Conservation (phyloP, 2,329 filamentous ascomycete species). For the Plenodomus biglobosus region DNA sequence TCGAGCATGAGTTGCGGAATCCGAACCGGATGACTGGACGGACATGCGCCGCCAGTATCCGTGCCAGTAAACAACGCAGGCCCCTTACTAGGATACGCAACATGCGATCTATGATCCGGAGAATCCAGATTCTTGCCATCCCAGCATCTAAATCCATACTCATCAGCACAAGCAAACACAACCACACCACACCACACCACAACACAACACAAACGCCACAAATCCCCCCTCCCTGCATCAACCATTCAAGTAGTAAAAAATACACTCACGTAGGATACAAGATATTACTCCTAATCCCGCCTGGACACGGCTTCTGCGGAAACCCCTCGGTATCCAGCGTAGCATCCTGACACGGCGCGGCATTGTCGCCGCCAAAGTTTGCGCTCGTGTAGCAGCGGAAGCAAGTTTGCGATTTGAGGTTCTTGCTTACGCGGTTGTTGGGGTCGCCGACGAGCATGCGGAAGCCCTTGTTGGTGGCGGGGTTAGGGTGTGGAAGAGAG, state of each 20-base stretch:
- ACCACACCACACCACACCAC: too few relatives aligned
- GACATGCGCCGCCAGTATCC: neutral
- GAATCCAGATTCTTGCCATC: slow-evolving; percentile 53
- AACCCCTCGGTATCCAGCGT: slow-evolving; percentile 18
- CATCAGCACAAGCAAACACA: neutral
- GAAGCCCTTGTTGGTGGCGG: slow-evolving; percentile 47
- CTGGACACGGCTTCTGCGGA: slow-evolving; percentile 22
- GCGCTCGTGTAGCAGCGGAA: slow-evolving; percentile 51
- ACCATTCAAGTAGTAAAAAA: too few relatives aligned
- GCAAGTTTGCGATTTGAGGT: slow-evolving; percentile 43
- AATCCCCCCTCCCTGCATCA: too few relatives aligned
- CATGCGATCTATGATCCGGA: slow-evolving; percentile 54
- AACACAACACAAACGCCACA: too few relatives aligned
- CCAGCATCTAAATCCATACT: slow-evolving; percentile 34
- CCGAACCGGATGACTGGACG: slow-evolving; percentile 45
- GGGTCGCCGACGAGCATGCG: slow-evolving; percentile 52
- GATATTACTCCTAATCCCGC: slow-evolving; percentile 36
- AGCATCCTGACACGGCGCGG: slow-evolving; percentile 32
- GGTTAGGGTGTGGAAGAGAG: neutral
- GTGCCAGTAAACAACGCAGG: slow-evolving; percentile 9
- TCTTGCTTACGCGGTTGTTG: slow-evolving; percentile 20
- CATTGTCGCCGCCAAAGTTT: slow-evolving; percentile 50
- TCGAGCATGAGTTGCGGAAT: slow-evolving; percentile 53
- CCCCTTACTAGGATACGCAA: slow-evolving; percentile 46
- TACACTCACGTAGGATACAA: slow-evolving; percentile 27